A percentile compares a stretch with the other conserved stretches of the same genome.
phyloP scores from a whole-genome alignment of 2,329 filamentous ascomycete species.

The Penicillium sp. region DNA sequence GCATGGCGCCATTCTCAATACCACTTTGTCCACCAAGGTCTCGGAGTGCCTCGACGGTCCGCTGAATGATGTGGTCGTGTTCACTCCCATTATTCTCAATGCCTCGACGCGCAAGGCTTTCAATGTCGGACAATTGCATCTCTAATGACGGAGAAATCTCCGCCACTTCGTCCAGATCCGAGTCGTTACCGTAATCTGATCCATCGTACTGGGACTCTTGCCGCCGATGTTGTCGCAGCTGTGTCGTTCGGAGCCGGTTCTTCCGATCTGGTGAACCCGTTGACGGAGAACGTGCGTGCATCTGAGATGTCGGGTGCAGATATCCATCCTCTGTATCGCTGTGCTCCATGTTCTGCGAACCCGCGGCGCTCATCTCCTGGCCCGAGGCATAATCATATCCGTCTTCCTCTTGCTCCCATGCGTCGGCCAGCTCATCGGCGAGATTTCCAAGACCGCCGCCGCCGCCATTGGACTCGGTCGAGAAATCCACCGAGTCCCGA shows the following conservation, averaged over 20 bases:
- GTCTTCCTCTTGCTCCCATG: constrained; percentile 50
- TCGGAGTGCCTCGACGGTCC: constrained; percentile 47
- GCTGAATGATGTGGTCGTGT: constrained; percentile 47
- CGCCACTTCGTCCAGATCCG: constrained; percentile 48
- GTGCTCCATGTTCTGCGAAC: constrained; percentile 26
- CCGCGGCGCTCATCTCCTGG: constrained; percentile 28
- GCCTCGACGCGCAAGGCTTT: constrained; percentile 49
- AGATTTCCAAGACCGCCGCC: constrained; percentile 53
- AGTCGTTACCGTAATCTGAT: constrained; percentile 53
- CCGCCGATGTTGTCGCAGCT: constrained; percentile 33
- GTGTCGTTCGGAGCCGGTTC: constrained; percentile 34
- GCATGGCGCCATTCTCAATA: constrained; percentile 52
- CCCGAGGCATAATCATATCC: constrained; percentile 40
- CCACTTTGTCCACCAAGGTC: constrained; percentile 52
- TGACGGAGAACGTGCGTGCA: constrained; percentile 23
- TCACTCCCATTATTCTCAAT: constrained; percentile 48
- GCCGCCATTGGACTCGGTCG: constrained; percentile 23
- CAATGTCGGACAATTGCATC: constrained; percentile 50
- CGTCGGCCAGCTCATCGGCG: constrained; percentile 58
- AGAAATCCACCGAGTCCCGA: constrained; percentile 37
- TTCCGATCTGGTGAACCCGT: constrained; percentile 27
- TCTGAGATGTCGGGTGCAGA: constrained; percentile 22
- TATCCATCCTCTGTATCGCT: constrained; percentile 30
- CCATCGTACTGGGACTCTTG: constrained; percentile 49
- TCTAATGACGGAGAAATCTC: constrained; percentile 52